Percentiles rank a stretch among this genome's conserved stretches.
Evolutionary conservation across 2,329 filamentous ascomycete species (phyloP).

Genomic region (Talaromyces sp.): DNA sequence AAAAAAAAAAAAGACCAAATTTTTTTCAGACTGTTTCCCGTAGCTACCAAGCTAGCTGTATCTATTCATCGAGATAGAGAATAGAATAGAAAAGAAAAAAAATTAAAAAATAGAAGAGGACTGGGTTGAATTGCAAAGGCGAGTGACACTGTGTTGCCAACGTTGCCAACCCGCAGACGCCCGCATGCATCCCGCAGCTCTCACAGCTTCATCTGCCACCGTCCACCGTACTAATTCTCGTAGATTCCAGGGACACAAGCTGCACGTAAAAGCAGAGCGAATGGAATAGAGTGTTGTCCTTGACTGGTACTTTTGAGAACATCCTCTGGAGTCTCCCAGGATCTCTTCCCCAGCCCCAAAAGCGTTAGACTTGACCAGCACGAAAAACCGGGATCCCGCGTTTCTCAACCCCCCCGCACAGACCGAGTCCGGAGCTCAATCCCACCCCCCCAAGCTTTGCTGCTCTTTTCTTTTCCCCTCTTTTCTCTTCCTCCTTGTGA

Average conservation of each 20-base stretch:
- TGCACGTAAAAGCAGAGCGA: too few species aligned
- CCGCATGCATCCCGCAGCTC: neutral
- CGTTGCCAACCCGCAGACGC: neutral
- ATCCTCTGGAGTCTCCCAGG: neutral
- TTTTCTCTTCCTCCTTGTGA: conserved; percentile 1
- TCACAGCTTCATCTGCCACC: neutral
- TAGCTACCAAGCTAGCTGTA: too few species aligned
- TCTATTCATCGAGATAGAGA: too few species aligned
- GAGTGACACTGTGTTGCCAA: conserved; percentile 1
- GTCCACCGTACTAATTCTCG: neutral
- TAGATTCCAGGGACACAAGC: too few species aligned
- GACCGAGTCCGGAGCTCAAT: conserved; percentile 26
- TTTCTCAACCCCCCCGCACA: conserved; percentile 21
- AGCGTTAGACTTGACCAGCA: neutral
- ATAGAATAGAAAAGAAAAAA: too few species aligned
- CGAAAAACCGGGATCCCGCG: conserved; percentile 7
- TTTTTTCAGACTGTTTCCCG: too few species aligned
- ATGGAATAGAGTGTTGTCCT: too few species aligned
- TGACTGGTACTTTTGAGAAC: too few species aligned
- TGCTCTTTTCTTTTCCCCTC: conserved; percentile 5
- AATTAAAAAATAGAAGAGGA: too few species aligned
- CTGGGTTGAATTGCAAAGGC: neutral
- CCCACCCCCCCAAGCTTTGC: conserved; percentile 8
- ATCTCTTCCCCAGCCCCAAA: too few species aligned
- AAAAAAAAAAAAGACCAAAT: too few species aligned